These are phyloP conservation scores for Lophium mytilinum DNA, from an alignment of 495 filamentous ascomycete species.

Conservation along the genomic window DNA sequence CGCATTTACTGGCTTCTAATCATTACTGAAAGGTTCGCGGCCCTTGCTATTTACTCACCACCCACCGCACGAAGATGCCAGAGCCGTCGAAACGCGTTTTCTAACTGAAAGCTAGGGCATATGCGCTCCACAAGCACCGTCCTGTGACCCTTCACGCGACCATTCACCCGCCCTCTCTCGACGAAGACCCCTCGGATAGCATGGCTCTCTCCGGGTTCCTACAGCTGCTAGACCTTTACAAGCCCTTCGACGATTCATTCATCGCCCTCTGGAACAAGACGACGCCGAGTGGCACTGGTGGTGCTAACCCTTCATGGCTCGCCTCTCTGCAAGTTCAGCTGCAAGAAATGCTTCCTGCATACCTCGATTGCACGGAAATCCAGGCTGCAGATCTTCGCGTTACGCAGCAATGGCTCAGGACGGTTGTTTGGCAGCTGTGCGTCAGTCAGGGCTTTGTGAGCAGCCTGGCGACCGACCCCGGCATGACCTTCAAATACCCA, in stretches of 20 bases:
- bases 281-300: constrained; percentile 38
- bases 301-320: constrained; percentile 46
- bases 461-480: constrained; percentile 42
- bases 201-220: constrained; percentile 50
- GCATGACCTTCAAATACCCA: constrained; percentile 61
- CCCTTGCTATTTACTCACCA: not conserved
- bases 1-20: constrained; percentile 67
- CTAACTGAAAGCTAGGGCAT: constrained; percentile 43
- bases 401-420: constrained; percentile 79
- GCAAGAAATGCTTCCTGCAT: constrained; percentile 52
- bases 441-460: constrained; percentile 47
- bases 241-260: constrained; percentile 64
- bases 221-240: constrained; percentile 58
- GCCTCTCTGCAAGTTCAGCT: constrained; percentile 57
- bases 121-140: constrained; percentile 68
- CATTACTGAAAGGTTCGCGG: constrained; percentile 55
- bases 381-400: constrained; percentile 62
- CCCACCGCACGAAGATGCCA: not conserved
- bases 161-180: constrained; percentile 53
- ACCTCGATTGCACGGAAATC: constrained; percentile 55
- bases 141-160: constrained; percentile 62
- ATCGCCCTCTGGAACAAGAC: constrained; percentile 67
- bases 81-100: not conserved
- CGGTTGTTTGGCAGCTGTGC: constrained; percentile 67
- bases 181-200: constrained; percentile 38